Percentiles rank a stretch among this genome's conserved stretches.
These are phyloP conservation scores for Allium fistulosum DNA, from an alignment of 106 monocot genomes.

Conservation along the genomic window DNA sequence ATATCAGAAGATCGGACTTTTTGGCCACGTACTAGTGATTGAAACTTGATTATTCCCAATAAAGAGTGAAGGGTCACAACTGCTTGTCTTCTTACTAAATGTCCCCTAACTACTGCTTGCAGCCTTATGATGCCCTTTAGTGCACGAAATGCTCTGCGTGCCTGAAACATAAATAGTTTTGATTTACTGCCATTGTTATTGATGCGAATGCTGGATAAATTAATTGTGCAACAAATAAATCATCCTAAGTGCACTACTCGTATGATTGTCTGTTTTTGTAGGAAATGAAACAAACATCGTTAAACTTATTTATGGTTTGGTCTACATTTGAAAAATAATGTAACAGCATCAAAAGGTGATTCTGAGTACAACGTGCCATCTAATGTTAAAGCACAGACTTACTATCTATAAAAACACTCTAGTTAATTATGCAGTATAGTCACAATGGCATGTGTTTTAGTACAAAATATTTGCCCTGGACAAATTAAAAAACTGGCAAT, in stretches of 20 bases:
- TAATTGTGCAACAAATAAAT: too few species aligned
- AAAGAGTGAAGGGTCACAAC: conserved; percentile 53
- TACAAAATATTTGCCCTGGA: too few species aligned
- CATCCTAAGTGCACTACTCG: neutral
- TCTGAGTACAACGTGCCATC: too few species aligned
- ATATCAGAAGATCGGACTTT: conserved; percentile 31
- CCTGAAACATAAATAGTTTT: conserved; percentile 26
- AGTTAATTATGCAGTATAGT: too few species aligned
- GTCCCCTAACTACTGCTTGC: conserved; percentile 85
- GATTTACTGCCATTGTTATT: too few species aligned
- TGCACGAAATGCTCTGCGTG: conserved; percentile 84
- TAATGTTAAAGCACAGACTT: too few species aligned
- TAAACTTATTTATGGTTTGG: too few species aligned
- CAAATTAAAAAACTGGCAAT: neutral
- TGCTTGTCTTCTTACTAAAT: conserved; percentile 94
- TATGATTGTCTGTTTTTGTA: neutral
- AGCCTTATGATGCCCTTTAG: conserved; percentile 90
- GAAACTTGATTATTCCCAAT: conserved; percentile 61
- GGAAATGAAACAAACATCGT: neutral
- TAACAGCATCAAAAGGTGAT: too few species aligned
- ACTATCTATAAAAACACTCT: too few species aligned
- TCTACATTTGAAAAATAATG: too few species aligned
- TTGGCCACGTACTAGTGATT: conserved; percentile 56
- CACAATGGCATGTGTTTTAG: too few species aligned
- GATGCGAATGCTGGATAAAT: too few species aligned